These are phyloP conservation scores for Terana coerulea DNA, from an alignment of 768 basidiomycete genomes.

Conservation along the genomic window DNA sequence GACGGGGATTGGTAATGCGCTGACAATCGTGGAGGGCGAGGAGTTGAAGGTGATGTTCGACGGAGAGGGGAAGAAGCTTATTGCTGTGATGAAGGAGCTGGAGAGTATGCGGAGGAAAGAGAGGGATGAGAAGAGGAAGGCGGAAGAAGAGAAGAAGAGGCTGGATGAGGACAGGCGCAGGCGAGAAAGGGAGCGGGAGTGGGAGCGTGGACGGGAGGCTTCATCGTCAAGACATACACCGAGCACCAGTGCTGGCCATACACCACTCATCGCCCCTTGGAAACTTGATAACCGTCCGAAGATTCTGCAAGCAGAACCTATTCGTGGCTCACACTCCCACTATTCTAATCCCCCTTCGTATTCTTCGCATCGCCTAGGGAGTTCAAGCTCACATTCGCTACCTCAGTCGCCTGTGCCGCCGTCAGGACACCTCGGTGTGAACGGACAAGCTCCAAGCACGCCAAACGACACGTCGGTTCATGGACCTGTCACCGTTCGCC, in stretches of 20 bases:
- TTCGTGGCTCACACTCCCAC: background rate
- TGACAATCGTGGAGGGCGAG: slow-evolving; percentile 42
- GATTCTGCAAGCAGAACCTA: slow-evolving; percentile 3
- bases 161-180: slow-evolving; percentile 8
- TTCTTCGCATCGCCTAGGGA: background rate
- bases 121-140: slow-evolving; percentile 28
- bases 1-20: slow-evolving; percentile 34
- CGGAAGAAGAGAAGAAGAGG: slow-evolving; percentile 11
- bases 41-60: slow-evolving; percentile 79
- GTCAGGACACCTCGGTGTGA: background rate
- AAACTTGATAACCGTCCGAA: background rate
- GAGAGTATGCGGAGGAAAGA: slow-evolving; percentile 48
- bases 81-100: slow-evolving; percentile 63
- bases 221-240: background rate
- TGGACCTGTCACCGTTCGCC: slow-evolving; percentile 24
- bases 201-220: background rate
- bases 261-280: background rate
- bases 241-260: slow-evolving; percentile 2
- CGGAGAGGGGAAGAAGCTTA: slow-evolving; percentile 60
- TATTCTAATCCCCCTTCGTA: background rate
- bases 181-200: slow-evolving; percentile 7
- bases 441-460: background rate
- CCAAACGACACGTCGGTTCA: background rate
- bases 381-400: background rate
- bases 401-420: background rate